Evolutionary conservation across 2,329 filamentous ascomycete genomes (phyloP).

Genomic region (Paecilomyces sp.): DNA sequence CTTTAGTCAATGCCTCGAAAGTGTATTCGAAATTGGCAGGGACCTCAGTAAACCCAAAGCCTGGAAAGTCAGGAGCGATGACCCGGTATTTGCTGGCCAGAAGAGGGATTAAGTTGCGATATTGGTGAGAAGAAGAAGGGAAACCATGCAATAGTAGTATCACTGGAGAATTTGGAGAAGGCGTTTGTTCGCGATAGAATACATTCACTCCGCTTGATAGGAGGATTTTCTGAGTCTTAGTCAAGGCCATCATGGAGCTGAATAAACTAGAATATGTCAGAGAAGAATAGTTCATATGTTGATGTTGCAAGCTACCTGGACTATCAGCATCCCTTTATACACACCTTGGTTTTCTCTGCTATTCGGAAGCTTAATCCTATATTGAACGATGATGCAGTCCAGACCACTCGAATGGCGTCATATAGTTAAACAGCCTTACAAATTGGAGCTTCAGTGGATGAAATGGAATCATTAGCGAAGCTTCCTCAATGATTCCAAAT

Average conservation of each 20-base stretch:
- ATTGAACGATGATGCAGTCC: not conserved
- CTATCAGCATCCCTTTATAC: not conserved
- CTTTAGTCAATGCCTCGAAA: conserved; percentile 46
- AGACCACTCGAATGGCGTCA: not conserved
- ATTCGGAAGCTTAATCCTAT: not conserved
- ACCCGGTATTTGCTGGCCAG: conserved; percentile 36
- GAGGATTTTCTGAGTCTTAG: not conserved
- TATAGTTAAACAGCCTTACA: not conserved
- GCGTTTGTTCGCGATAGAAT: conserved; percentile 33
- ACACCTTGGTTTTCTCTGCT: not conserved
- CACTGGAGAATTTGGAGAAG: conserved; percentile 23
- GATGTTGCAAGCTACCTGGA: not conserved
- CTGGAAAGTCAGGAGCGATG: conserved; percentile 53
- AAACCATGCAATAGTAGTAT: conserved; percentile 43
- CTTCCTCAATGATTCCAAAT: not conserved
- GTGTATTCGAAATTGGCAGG: conserved; percentile 45
- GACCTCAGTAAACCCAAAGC: conserved; percentile 51
- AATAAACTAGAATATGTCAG: not conserved
- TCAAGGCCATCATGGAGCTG: not conserved
- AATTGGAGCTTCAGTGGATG: not conserved
- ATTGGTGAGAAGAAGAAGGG: conserved; percentile 41
- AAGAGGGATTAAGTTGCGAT: conserved; percentile 38
- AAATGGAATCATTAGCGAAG: not conserved
- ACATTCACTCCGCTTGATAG: conserved; percentile 12
- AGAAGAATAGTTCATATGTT: not conserved